phyloP scores from a whole-genome alignment of 2,329 filamentous ascomycete species.

The Fusarium nurragi region DNA sequence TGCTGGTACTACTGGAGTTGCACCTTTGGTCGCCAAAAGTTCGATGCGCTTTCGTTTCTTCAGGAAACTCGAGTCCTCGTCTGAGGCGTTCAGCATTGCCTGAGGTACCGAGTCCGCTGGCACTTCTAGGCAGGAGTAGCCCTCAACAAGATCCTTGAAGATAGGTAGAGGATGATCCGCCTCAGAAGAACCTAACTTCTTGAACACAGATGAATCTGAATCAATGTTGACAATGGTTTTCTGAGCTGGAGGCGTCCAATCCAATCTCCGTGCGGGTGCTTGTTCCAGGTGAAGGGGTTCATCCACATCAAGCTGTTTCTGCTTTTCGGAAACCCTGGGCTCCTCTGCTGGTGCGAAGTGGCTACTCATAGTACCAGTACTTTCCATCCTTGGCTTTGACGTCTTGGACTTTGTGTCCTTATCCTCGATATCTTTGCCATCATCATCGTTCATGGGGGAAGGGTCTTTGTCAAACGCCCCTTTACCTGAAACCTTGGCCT shows the following conservation, averaged over 20 bases:
- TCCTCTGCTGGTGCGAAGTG: constrained; percentile 45
- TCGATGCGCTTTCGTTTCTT: constrained; percentile 68
- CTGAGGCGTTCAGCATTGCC: constrained; percentile 23
- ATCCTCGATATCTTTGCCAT: constrained; percentile 45
- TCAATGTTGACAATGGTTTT: constrained; percentile 46
- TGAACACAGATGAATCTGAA: constrained; percentile 45
- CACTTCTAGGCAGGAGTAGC: constrained; percentile 52
- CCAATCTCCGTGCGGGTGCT: constrained; percentile 64
- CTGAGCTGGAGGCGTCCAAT: constrained; percentile 74
- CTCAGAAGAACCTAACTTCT: constrained; percentile 18
- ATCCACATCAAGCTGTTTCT: constrained; percentile 39
- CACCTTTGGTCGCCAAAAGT: constrained; percentile 52
- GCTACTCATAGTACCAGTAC: constrained; percentile 48
- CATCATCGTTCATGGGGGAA: neutral
- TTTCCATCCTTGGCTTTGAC: constrained; percentile 23
- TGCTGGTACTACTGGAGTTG: constrained; percentile 31
- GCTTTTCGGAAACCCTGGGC: constrained; percentile 11
- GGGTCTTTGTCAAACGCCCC: neutral
- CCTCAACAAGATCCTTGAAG: constrained; percentile 57
- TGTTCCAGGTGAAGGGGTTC: constrained; percentile 54
- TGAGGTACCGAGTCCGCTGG: constrained; percentile 36
- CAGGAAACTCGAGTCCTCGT: constrained; percentile 50
- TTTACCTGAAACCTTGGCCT: neutral
- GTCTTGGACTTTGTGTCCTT: constrained; percentile 49
- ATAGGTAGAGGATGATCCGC: constrained; percentile 40